Base-by-base conservation (phyloP, 176 grass and related monocot species). In the Zoysia japonica region DNA sequence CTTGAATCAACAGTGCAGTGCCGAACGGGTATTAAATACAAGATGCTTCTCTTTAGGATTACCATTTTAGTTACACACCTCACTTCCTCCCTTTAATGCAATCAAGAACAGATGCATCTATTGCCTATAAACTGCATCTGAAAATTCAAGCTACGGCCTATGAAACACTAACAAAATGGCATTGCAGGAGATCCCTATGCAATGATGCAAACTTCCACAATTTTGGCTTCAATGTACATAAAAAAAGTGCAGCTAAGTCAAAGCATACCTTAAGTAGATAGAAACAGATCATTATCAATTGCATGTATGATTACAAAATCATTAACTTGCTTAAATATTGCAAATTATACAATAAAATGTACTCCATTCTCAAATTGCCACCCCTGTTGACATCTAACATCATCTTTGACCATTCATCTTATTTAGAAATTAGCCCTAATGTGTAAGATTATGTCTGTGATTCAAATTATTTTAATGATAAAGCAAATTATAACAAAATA, bases 261-360 rank as follows among this genome's bases (percentile, higher is more conserved):
- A 3, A 28, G 28, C 39, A 11, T 17, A 80, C 11, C 45, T 62
- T 74, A 45, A n/a, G 63, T 15, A 80, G 20, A 43, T 3, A 70
- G 64, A 80, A 46, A 78, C 56, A 75, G 19, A 84, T 71, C 54
- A 61, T 15, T 14, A 66, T 48, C 2, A n/a, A 52, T 15, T 72
- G 10, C 54, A 68, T 45, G 78, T 72, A 6, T 39, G 45, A 78
- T 79, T 62, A 45, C 11, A 20, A 64, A 70, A 62, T 55, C 20
- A 48, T 60, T n/a, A 1, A 74, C 36, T 71, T 35, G 20, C 70
- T 76, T 35, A 48, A 69, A 65, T 87, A 53, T 46, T 75, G 37
- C 43, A 72, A 19, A 71, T 42, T 42, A 79, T 72, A 11, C 47
- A 73, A 64, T 48, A 14, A 76, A 72, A 43, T 7, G 28, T 28